Percentiles rank a stretch among this genome's conserved stretches.
Evolutionary conservation across 192 early-diverging fungal genomes (phyloP).

Genomic region (Borealophlyctis nickersoniae): DNA sequence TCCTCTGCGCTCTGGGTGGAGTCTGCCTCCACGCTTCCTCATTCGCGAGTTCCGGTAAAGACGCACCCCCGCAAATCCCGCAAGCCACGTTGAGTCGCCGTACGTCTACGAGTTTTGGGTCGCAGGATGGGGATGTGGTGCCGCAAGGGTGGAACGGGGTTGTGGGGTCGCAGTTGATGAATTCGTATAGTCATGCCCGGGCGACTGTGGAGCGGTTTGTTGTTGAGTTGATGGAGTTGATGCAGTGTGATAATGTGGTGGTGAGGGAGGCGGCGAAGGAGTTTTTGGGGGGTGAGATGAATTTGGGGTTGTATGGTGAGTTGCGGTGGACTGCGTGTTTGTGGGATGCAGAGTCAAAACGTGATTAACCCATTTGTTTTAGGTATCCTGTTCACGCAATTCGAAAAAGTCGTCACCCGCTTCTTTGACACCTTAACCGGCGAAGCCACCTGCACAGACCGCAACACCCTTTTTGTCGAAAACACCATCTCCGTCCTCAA

Average conservation of each 20-base stretch:
- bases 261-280: constrained; percentile 76
- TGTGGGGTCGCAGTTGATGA: constrained; percentile 17
- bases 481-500: constrained; percentile 18
- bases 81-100: not conserved
- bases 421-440: constrained; percentile 55
- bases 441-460: constrained; percentile 51
- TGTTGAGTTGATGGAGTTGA: constrained; percentile 66
- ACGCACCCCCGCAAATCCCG: not conserved
- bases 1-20: constrained; percentile 75
- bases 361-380: not conserved
- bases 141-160: constrained; percentile 14
- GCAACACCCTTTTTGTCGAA: constrained; percentile 68
- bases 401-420: constrained; percentile 41
- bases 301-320: constrained; percentile 57
- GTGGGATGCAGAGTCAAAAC: not conserved
- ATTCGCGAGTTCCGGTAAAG: not conserved
- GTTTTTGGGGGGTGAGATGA: constrained; percentile 74
- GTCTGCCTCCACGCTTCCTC: constrained; percentile 48
- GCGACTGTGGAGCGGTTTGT: constrained; percentile 68
- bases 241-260: constrained; percentile 69
- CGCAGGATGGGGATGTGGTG: not conserved
- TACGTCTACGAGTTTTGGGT: not conserved
- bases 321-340: not conserved
- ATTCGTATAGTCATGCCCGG: constrained; percentile 23
- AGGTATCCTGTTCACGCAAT: constrained; percentile 31